Base-by-base conservation (phyloP, 2,329 filamentous ascomycete species). In the Pyrenophora seminiperda region DNA sequence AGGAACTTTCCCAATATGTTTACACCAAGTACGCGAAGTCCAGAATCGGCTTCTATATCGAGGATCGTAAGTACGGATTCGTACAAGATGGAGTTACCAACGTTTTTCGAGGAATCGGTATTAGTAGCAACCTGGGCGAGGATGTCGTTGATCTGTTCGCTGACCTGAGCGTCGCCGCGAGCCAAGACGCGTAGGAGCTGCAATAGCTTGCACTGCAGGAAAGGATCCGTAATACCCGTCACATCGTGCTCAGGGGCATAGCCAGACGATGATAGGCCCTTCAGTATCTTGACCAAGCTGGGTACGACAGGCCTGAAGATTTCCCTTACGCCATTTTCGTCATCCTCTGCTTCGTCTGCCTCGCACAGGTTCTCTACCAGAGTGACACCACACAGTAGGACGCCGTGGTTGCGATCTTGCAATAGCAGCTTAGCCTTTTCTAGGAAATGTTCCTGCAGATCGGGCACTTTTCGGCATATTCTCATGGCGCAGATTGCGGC, bases 1-100 rank as follows among this genome's bases (percentile, higher is more conserved):
- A 99, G 77, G 76, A 99, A 99, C 72, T 97, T 99, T 71, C 95
- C 94, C 18, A 99, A 84, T 59, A 99, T 99, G 71, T 99, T 99
- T 63, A 99, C 94, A 67, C 94, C 94, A 19, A 99, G 82, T 17
- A 99, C 94, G 41, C 95, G 83, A 56, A 99, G 78, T 29, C 94
- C 93, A 7, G 94, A 96, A 70, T 99, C 95, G 17, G 94, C 95
- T 74, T 99, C 94, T 45, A 99, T 97, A 62, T 99, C 94, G 40
- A 99, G 85, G 61, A 99, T 99, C 0, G 94, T 99, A 34, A 94
- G 85, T 30, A 99, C 94, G 1, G 94, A 90, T 76, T 99, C 94
- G 76, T 99, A 99, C 6, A 99, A 81, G 63, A 99, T 99, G 0
- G 94, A 93, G 72, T 99, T 99, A 56, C 94, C 94, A 33, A 99